Conservation (phyloP, 305 asterid genomes). For the Fraxinus greggii region DNA sequence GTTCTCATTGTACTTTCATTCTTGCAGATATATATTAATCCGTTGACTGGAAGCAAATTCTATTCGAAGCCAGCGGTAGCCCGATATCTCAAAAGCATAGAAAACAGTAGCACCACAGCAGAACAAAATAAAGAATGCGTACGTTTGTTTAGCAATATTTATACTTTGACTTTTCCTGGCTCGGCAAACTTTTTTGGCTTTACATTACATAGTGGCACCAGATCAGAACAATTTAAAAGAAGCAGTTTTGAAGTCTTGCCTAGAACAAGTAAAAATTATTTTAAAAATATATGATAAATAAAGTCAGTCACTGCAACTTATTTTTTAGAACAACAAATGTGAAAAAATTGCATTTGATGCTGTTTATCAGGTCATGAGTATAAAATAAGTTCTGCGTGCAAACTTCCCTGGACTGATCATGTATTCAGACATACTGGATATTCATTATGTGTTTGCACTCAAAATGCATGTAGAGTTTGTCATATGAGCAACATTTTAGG, state of each 20-base stretch:
- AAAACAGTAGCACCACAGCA: conserved; percentile 15
- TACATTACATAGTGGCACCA: background rate
- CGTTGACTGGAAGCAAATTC: conserved; percentile 48
- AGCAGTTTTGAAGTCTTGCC: background rate
- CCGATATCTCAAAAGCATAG: conserved; percentile 38
- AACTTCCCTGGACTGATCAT: background rate
- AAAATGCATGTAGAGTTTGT: background rate
- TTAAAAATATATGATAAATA: background rate
- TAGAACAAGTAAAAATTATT: background rate
- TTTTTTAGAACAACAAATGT: background rate
- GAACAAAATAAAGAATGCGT: conserved; percentile 34
- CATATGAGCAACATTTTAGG: background rate
- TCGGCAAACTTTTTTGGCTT: conserved; percentile 7
- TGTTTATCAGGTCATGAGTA: background rate
- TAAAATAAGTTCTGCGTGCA: background rate
- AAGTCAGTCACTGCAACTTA: background rate
- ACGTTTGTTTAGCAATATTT: conserved; percentile 9
- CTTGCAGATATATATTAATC: conserved; percentile 58
- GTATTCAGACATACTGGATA: conserved; percentile 1
- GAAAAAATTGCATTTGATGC: background rate
- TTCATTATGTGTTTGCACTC: background rate
- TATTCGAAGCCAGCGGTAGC: conserved; percentile 56
- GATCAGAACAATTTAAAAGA: background rate
- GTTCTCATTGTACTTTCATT: conserved; percentile 18
- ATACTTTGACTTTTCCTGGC: conserved; percentile 12